Percentiles rank a stretch among this genome's conserved stretches.
phyloP scores from a whole-genome alignment of 2,329 filamentous ascomycete genomes.

The Alternaria brassicae region DNA sequence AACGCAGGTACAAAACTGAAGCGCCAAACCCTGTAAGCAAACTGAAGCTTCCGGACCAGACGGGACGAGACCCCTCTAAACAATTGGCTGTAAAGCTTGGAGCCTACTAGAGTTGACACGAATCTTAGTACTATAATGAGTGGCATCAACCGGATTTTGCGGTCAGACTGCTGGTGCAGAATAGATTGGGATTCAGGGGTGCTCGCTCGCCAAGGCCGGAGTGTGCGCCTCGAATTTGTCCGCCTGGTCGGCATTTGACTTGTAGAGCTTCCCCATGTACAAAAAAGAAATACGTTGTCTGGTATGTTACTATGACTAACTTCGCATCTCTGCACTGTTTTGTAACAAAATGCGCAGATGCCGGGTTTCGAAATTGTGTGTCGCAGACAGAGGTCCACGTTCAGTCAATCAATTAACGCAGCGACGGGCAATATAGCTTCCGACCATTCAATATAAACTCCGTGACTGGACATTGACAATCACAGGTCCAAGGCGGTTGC shows the following conservation, averaged over 20 bases:
- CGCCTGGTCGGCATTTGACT: not conserved
- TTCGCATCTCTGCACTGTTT: not conserved
- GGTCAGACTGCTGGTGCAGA: slow-evolving; percentile 19
- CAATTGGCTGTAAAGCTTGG: slow-evolving; percentile 27
- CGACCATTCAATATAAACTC: slow-evolving; percentile 24
- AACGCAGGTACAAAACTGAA: slow-evolving; percentile 17
- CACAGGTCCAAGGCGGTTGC: slow-evolving; percentile 8
- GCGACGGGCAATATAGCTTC: slow-evolving; percentile 37
- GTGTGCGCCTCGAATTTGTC: slow-evolving; percentile 9
- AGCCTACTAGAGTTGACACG: slow-evolving; percentile 26
- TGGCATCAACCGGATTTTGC: slow-evolving; percentile 30
- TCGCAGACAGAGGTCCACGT: slow-evolving; percentile 21
- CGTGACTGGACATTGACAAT: slow-evolving; percentile 7
- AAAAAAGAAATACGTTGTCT: not conserved
- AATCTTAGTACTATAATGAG: slow-evolving; percentile 32
- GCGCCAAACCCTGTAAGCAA: slow-evolving; percentile 11
- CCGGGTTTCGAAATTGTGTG: slow-evolving; percentile 5
- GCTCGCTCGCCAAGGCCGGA: slow-evolving; percentile 11
- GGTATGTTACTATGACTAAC: not conserved
- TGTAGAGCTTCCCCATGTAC: not conserved
- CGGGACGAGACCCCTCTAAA: slow-evolving; percentile 44
- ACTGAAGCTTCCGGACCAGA: slow-evolving; percentile 39
- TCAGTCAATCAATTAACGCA: slow-evolving; percentile 40
- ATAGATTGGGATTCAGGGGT: slow-evolving; percentile 18
- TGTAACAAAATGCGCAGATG: not conserved